phyloP scores from a whole-genome alignment of 805 yeast genomes.

The Pachysolen tannophilus region DNA sequence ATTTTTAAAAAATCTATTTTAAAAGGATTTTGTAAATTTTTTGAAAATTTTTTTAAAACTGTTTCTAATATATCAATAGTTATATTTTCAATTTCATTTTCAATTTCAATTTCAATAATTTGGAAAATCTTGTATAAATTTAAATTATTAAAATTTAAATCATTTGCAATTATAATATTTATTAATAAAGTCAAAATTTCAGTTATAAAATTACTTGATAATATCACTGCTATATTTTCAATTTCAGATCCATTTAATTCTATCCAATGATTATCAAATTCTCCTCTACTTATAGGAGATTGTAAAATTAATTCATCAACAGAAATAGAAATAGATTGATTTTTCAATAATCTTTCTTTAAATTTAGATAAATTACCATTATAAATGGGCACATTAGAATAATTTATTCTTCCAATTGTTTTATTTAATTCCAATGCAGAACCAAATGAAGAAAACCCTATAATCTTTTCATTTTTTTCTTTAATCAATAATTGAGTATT shows the following conservation, averaged over 20 bases:
- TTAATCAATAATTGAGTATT: constrained; percentile 62
- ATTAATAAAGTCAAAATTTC: constrained; percentile 9
- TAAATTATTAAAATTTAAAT: constrained; percentile 8
- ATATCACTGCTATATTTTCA: constrained; percentile 31
- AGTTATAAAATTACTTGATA: constrained; percentile 14
- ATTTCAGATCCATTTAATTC: constrained; percentile 46
- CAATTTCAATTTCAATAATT: constrained; percentile 12
- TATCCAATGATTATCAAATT: constrained; percentile 48
- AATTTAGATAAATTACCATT: constrained; percentile 18
- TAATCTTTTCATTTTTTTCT: constrained; percentile 17
- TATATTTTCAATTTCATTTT: constrained; percentile 19
- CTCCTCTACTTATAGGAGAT: constrained; percentile 47
- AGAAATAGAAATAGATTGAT: constrained; percentile 11
- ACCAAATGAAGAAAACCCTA: constrained; percentile 26
- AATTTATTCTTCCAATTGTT: constrained; percentile 24
- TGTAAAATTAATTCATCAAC: constrained; percentile 28
- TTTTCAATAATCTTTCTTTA: constrained; percentile 9
- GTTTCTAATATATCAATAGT: constrained; percentile 39
- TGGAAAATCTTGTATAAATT: constrained; percentile 12
- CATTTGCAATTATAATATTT: constrained; percentile 9
- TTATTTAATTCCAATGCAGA: constrained; percentile 29
- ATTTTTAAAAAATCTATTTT: constrained; percentile 34
- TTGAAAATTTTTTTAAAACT: constrained; percentile 39
- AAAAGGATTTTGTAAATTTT: constrained; percentile 16
- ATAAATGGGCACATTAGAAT: constrained; percentile 26